phyloP scores from a whole-genome alignment of 176 grass and related monocot species.

The Miscanthus lutarioriparius region DNA sequence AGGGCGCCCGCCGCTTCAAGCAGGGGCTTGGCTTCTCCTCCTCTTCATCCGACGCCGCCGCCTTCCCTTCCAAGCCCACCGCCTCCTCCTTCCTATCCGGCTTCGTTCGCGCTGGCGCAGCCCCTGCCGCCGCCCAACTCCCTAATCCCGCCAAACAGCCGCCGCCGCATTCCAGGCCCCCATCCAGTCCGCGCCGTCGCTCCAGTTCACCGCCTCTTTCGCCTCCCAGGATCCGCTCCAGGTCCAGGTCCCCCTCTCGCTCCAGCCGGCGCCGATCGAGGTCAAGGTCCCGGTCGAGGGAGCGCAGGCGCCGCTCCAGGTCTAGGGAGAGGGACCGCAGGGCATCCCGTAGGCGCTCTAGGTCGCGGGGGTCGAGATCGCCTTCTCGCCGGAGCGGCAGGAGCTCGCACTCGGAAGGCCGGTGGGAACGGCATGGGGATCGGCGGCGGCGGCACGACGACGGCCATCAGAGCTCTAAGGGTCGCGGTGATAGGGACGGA shows the following conservation, averaged over 20 bases:
- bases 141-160: not conserved
- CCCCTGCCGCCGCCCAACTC: slow-evolving; percentile 12
- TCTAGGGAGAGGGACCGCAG: slow-evolving; percentile 35
- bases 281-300: slow-evolving; percentile 45
- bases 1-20: slow-evolving; percentile 91
- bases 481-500: slow-evolving; percentile 24
- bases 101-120: slow-evolving; percentile 65
- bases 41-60: slow-evolving; percentile 32
- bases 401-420: slow-evolving; percentile 26
- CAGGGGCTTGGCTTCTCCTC: slow-evolving; percentile 89
- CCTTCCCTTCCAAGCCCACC: slow-evolving; percentile 49
- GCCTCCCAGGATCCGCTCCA: not conserved
- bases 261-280: slow-evolving; percentile 46
- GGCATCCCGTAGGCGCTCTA: slow-evolving; percentile 13
- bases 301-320: slow-evolving; percentile 46
- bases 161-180: not conserved
- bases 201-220: slow-evolving; percentile 10
- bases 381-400: slow-evolving; percentile 38
- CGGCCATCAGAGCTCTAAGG: slow-evolving; percentile 48
- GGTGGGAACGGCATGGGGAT: slow-evolving; percentile 43
- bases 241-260: slow-evolving; percentile 35
- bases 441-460: slow-evolving; percentile 22
- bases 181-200: not conserved
- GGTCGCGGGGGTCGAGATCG: slow-evolving; percentile 32
- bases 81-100: slow-evolving; percentile 66